phyloP scores from a whole-genome alignment of 306 rosid genomes.

The Malus sylvestris region DNA sequence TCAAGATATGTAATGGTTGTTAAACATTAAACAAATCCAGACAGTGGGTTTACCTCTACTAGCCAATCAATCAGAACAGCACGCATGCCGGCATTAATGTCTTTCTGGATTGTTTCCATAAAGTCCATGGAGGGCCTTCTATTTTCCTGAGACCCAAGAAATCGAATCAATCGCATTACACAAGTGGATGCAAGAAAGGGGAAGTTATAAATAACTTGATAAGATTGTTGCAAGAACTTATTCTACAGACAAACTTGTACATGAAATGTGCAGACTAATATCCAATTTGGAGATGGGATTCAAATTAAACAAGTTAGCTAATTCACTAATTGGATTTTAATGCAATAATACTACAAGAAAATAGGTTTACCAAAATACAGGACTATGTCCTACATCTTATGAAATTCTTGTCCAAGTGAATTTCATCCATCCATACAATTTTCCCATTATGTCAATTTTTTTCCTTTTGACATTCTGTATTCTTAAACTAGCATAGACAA shows the following conservation, averaged over 20 bases:
- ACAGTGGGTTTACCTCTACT: conserved; percentile 17
- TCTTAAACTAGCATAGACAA: background rate
- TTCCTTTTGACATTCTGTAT: background rate
- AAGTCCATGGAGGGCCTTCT: conserved; percentile 18
- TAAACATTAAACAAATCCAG: background rate
- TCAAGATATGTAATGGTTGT: background rate
- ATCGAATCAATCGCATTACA: background rate
- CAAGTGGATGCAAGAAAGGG: background rate
- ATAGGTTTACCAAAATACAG: too few relatives aligned
- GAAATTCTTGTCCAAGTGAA: background rate
- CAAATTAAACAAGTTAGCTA: background rate
- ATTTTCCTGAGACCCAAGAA: conserved; percentile 15
- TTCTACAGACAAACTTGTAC: background rate
- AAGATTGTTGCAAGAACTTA: background rate
- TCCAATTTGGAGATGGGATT: background rate
- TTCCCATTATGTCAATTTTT: background rate
- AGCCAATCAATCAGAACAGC: conserved; percentile 29
- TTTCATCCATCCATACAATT: background rate
- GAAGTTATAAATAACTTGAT: background rate
- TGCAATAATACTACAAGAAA: too few relatives aligned
- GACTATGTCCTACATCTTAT: background rate
- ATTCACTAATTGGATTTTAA: background rate
- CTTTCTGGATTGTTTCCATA: conserved; percentile 23
- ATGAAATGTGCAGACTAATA: background rate
- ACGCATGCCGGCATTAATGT: conserved; percentile 23